Evolutionary conservation across 2,329 filamentous ascomycete species (phyloP), one percentile per base, ranked within the genome.

Genomic region (Colletotrichum sp.): DNA sequence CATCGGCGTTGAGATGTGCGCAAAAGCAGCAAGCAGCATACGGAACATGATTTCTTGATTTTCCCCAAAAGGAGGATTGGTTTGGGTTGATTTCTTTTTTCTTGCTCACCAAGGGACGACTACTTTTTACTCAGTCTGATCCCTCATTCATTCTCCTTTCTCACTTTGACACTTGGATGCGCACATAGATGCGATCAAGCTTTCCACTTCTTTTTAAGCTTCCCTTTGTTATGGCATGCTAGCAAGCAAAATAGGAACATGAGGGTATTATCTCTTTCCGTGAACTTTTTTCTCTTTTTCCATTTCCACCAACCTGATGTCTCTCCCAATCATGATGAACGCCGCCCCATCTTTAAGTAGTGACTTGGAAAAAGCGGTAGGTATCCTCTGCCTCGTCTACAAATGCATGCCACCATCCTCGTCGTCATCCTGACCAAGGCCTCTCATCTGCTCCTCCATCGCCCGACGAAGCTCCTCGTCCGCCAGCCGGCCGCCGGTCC

Each of bases 401-500:
- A 94, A 83, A 84, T 94, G 91, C 86, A 94, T 86, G 2, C 93
- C 92, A 25, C 88, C 80, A 15, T 81, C 86, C 11, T 88, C 87
- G 27, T 86, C 87, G 8, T 86, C 87, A 4, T 87, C 87, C 6
- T 83, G 83, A 15, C 81, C 85, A 28, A 88, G 80, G 8, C 84
- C 80, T 63, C 87, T 85, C 83, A 93, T 86, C 68, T 89, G 89
- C 78, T 89, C 89, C 79, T 91, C 88, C 75, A 94, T 80, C 67
- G 87, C 87, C 76, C 87, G 84, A 72, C 90, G 85, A 70, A 94
- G 83, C 81, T 93, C 88, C 77, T 93, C 91, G 76, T 93, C 92
- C 27, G 86, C 87, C 71, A 93, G 77, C 36, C 87, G 87, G 12
- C 90, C 89, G 25, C 89, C 88, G 19, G 80, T 74, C 7, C 73